Evolutionary conservation across 2,329 filamentous ascomycete genomes (phyloP).

Genomic region (Penicillium sp.): DNA sequence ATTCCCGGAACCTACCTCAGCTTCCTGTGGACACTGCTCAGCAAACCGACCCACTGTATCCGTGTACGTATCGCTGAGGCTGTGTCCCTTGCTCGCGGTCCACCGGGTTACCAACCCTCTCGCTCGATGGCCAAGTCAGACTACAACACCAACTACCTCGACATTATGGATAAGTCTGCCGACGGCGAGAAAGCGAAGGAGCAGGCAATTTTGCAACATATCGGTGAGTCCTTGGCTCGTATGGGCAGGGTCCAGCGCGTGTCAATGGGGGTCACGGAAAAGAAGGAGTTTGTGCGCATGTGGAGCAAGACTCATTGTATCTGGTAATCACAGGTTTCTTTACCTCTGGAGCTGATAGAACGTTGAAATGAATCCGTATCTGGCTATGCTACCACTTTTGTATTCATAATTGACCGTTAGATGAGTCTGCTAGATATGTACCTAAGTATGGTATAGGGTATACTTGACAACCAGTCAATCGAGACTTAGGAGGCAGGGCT

Average conservation of each 20-base stretch:
- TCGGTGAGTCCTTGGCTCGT: constrained; percentile 81
- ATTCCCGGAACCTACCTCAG: constrained; percentile 65
- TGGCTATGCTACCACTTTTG: not conserved
- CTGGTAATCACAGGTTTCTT: constrained; percentile 19
- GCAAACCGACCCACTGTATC: constrained; percentile 80
- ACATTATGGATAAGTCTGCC: constrained; percentile 39
- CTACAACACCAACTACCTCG: constrained; percentile 45
- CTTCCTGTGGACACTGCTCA: constrained; percentile 83
- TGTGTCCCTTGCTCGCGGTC: constrained; percentile 41
- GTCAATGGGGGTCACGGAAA: constrained; percentile 75
- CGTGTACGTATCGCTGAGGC: constrained; percentile 82
- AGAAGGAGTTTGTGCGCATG: constrained; percentile 71
- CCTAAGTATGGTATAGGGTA: not conserved
- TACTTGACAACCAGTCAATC: not conserved
- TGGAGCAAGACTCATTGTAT: constrained; percentile 50
- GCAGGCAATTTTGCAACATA: constrained; percentile 65
- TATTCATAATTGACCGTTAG: not conserved
- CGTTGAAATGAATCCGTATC: not conserved
- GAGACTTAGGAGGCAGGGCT: not conserved
- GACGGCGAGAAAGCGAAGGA: constrained; percentile 51
- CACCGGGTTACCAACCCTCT: constrained; percentile 16
- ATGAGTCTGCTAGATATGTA: too few relatives aligned
- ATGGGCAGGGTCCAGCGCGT: constrained; percentile 85
- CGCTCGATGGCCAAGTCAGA: constrained; percentile 26
- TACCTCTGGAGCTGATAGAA: not conserved